A percentile compares a stretch with the other conserved stretches of the same genome.
Conservation (phyloP, 2,329 filamentous ascomycete genomes). For the Trichoderma lentiforme region DNA sequence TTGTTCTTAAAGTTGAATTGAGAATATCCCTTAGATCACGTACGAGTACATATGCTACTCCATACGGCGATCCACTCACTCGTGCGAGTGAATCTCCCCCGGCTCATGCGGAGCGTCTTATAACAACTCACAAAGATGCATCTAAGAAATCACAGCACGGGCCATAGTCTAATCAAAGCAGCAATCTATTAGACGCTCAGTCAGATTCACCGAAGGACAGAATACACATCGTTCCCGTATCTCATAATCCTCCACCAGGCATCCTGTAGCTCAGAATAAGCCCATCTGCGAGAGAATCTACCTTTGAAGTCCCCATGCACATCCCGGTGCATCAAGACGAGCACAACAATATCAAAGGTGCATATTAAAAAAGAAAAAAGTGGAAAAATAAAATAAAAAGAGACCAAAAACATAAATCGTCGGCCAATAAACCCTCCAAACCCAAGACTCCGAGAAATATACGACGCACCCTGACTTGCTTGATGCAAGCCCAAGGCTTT, state of each 20-base stretch:
- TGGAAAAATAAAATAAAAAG: conserved; percentile 10
- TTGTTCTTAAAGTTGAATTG: not conserved
- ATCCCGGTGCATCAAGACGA: conserved; percentile 3
- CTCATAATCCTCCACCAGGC: conserved; percentile 8
- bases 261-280: not conserved
- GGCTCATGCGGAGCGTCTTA: not conserved
- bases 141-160: not conserved
- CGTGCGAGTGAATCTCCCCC: not conserved
- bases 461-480: conserved; percentile 30
- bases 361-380: conserved; percentile 24
- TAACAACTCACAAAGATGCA: not conserved
- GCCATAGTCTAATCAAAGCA: conserved; percentile 21
- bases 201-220: conserved; percentile 14
- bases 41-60: not conserved
- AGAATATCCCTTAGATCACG: not conserved
- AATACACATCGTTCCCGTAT: conserved; percentile 16
- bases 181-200: conserved; percentile 29
- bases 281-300: conserved; percentile 1
- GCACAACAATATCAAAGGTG: conserved; percentile 16
- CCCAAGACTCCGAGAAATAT: conserved; percentile 42
- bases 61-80: not conserved
- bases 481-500: conserved; percentile 25
- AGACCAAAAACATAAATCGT: conserved; percentile 35
- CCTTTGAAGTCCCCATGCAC: not conserved
- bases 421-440: conserved; percentile 37